phyloP scores from a whole-genome alignment of 2,329 filamentous ascomycete species.

The Ampelomyces quisqualis region DNA sequence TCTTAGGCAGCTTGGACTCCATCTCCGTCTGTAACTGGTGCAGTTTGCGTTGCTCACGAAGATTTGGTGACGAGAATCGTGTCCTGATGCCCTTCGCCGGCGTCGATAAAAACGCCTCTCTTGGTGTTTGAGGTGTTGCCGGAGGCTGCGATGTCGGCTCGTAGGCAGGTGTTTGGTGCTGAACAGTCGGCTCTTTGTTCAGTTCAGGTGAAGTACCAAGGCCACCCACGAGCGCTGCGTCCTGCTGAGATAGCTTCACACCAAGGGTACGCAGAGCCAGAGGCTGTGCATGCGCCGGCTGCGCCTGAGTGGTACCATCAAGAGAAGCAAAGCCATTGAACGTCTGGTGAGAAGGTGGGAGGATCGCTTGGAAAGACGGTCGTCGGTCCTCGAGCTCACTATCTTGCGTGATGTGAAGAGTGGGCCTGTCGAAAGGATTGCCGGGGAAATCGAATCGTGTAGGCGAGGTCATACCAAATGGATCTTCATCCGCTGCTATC shows the following conservation, averaged over 20 bases:
- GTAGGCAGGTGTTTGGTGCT: slow-evolving; percentile 10
- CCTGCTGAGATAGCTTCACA: slow-evolving; percentile 10
- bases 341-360: slow-evolving; percentile 37
- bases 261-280: slow-evolving; percentile 11
- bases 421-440: slow-evolving; percentile 28
- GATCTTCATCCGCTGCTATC: slow-evolving; percentile 36
- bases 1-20: slow-evolving; percentile 38
- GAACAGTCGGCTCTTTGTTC: slow-evolving; percentile 10
- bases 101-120: slow-evolving; percentile 30
- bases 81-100: slow-evolving; percentile 35
- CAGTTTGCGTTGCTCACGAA: slow-evolving; percentile 41
- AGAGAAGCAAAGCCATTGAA: slow-evolving; percentile 41
- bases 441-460: slow-evolving; percentile 46
- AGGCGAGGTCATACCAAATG: slow-evolving; percentile 43
- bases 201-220: slow-evolving; percentile 23
- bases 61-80: slow-evolving; percentile 44
- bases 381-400: slow-evolving; percentile 28
- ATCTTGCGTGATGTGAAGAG: slow-evolving; percentile 17
- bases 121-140: slow-evolving; percentile 17
- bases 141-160: slow-evolving; percentile 15
- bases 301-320: slow-evolving; percentile 36
- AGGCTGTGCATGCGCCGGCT: slow-evolving; percentile 20
- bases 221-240: slow-evolving; percentile 26
- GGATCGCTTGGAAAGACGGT: slow-evolving; percentile 41
- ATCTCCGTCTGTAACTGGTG: slow-evolving; percentile 46